phyloP scores from a whole-genome alignment of 345 rosid species.

The Draba incana region DNA sequence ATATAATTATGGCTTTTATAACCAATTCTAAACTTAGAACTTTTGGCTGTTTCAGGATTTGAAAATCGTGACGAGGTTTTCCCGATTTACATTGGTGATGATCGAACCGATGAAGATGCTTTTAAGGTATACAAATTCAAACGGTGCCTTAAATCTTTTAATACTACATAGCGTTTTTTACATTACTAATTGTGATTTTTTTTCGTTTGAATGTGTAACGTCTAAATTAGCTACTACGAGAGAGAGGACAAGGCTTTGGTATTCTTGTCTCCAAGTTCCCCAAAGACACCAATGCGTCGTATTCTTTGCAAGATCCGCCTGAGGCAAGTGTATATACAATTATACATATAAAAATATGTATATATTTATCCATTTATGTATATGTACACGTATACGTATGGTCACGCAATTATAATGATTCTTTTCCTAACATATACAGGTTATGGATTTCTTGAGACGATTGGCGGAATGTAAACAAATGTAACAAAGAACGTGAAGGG shows the following conservation, averaged over 20 bases:
- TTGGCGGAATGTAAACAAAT: constrained; percentile 68
- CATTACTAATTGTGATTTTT: constrained; percentile 13
- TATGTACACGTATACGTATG: background rate
- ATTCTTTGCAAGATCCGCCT: constrained; percentile 80
- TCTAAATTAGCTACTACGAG: constrained; percentile 58
- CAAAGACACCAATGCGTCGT: constrained; percentile 86
- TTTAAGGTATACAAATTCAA: constrained; percentile 68
- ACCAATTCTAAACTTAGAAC: background rate
- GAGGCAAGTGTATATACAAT: constrained; percentile 45
- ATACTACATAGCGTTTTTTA: too few species aligned
- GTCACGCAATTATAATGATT: constrained; percentile 11
- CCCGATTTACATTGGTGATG: constrained; percentile 95
- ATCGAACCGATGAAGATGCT: constrained; percentile 94
- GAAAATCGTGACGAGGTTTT: constrained; percentile 72
- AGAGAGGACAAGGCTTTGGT: constrained; percentile 91
- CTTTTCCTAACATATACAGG: constrained; percentile 47
- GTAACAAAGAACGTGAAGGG: constrained; percentile 26
- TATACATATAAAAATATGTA: background rate
- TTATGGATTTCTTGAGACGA: constrained; percentile 61
- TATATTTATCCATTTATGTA: background rate
- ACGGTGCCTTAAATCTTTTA: background rate
- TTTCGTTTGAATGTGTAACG: background rate
- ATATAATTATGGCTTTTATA: background rate
- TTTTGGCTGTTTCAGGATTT: constrained; percentile 54
- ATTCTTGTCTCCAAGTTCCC: constrained; percentile 91